Percentiles rank a stretch among this genome's conserved stretches.
Evolutionary conservation across 148 eudicot genomes (phyloP).

Genomic region (Cornus suecica): DNA sequence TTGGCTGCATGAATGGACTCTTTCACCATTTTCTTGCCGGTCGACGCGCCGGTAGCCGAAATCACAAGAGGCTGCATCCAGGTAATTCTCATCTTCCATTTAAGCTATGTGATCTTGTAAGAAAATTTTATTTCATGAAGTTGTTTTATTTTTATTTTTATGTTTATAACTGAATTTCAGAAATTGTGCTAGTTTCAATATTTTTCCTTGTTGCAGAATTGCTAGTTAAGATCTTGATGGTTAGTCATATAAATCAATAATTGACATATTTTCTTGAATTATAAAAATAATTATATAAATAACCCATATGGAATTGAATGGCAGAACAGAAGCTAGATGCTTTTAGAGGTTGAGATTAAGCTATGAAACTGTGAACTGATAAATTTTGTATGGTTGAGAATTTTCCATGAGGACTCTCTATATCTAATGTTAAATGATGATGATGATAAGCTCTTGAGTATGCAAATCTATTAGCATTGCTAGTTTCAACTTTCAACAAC

Average conservation of each 20-base stretch:
- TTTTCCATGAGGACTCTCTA: neutral
- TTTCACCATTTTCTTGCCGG: constrained; percentile 49
- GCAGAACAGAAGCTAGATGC: neutral
- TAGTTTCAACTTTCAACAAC: neutral
- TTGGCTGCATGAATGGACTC: constrained; percentile 86
- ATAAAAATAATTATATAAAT: too few relatives aligned
- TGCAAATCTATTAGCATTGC: neutral
- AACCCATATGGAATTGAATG: neutral
- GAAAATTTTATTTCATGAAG: too few relatives aligned
- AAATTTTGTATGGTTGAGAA: neutral
- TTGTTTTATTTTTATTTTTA: neutral
- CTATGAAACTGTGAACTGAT: neutral
- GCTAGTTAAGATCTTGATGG: too few relatives aligned
- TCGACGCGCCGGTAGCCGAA: constrained; percentile 27
- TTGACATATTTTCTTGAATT: too few relatives aligned
- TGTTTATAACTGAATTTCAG: neutral
- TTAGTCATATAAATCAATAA: neutral
- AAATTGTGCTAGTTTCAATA: neutral
- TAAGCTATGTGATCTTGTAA: neutral
- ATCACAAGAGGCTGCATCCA: constrained; percentile 44
- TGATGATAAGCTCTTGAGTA: neutral
- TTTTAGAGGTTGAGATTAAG: neutral
- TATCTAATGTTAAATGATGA: neutral
- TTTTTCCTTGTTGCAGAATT: too few relatives aligned
- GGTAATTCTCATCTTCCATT: constrained; percentile 35